phyloP scores from a whole-genome alignment of 2,329 filamentous ascomycete genomes.

The Talaromyces piceae region DNA sequence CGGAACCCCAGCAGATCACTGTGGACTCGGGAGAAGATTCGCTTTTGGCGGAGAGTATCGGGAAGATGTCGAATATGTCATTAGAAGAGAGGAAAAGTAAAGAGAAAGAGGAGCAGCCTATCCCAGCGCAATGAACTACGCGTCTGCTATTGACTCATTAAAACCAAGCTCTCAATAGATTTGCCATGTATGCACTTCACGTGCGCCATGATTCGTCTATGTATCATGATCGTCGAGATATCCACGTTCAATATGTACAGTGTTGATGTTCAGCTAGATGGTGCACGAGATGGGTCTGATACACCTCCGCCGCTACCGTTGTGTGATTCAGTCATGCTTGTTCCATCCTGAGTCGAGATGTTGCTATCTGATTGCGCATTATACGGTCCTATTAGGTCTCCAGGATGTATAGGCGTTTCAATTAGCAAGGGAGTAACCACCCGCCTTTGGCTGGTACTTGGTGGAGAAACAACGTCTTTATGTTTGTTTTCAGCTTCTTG shows the following conservation, averaged over 20 bases:
- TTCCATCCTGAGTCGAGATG: neutral
- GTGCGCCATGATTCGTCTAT: neutral
- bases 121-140: conserved; percentile 5
- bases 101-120: conserved; percentile 1
- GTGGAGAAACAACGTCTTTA: neutral
- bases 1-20: conserved; percentile 18
- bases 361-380: neutral
- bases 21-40: conserved; percentile 12
- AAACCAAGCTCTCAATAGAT: neutral
- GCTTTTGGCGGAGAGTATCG: conserved; percentile 31
- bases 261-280: neutral
- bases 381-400: neutral
- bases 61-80: conserved; percentile 34
- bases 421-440: neutral
- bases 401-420: neutral
- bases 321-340: neutral
- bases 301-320: neutral
- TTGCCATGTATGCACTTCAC: neutral
- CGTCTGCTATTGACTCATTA: neutral
- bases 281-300: neutral
- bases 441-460: neutral
- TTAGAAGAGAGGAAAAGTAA: conserved; percentile 15
- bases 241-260: neutral
- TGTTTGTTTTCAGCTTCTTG: neutral
- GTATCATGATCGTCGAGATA: neutral